Evolutionary conservation across 192 early-diverging fungal species (phyloP).

Genomic region (Mortierella hygrophila): DNA sequence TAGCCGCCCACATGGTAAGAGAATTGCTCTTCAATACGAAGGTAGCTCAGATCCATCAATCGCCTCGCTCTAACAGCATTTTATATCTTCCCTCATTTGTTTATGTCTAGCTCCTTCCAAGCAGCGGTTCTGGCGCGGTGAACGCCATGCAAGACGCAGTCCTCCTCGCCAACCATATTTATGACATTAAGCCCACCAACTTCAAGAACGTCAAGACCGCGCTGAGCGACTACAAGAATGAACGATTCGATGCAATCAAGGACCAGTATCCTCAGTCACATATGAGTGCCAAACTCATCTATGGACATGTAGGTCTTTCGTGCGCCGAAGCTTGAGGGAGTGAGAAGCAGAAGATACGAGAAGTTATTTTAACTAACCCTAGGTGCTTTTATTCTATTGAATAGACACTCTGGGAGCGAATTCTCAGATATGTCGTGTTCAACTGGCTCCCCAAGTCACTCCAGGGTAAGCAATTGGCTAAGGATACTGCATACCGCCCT

Average conservation of each 20-base stretch:
- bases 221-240: neutral
- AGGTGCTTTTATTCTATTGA: neutral
- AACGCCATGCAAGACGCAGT: conserved; percentile 15
- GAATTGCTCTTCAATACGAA: too few relatives aligned
- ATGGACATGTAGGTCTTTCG: neutral
- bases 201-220: neutral
- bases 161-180: neutral
- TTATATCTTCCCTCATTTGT: neutral
- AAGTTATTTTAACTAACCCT: too few relatives aligned
- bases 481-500: conserved; percentile 10
- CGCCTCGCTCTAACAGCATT: too few relatives aligned
- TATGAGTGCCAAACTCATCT: neutral
- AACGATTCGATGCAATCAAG: neutral
- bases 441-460: conserved; percentile 15
- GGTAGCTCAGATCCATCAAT: too few relatives aligned
- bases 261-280: neutral
- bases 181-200: neutral
- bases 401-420: conserved; percentile 14
- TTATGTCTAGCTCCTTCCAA: neutral
- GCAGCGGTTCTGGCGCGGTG: neutral
- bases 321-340: too few relatives aligned
- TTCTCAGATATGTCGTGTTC: conserved; percentile 9
- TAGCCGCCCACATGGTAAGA: neutral
- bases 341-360: too few relatives aligned
- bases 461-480: neutral